phyloP scores from a whole-genome alignment of 202 grass and related monocot species.

The Carex sylvatica region DNA sequence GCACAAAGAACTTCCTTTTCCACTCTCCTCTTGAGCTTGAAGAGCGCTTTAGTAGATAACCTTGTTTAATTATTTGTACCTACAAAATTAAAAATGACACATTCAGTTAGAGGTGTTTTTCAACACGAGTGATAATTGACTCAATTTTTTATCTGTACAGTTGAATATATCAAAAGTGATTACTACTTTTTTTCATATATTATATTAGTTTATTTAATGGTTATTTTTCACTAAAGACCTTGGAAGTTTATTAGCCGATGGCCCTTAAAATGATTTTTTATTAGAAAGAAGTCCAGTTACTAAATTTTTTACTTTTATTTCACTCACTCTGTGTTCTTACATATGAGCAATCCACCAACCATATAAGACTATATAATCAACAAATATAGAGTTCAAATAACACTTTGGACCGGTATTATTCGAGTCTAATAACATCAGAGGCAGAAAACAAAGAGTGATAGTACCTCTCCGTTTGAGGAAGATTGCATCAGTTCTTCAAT shows the following conservation, averaged over 20 bases:
- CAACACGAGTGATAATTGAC: neutral
- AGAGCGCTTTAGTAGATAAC: constrained; percentile 86
- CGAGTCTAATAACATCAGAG: neutral
- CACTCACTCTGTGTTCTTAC: neutral
- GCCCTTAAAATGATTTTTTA: no score
- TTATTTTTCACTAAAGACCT: no score
- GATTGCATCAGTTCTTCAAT: constrained; percentile 96
- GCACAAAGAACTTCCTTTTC: constrained; percentile 92
- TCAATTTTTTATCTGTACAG: neutral
- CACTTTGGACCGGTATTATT: neutral
- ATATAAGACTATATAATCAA: neutral
- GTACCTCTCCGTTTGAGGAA: constrained; percentile 84
- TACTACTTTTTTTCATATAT: neutral
- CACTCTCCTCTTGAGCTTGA: constrained; percentile 79
- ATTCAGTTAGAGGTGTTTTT: neutral
- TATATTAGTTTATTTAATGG: no score
- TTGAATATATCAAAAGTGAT: neutral
- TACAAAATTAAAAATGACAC: constrained; percentile 36
- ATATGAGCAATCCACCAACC: neutral
- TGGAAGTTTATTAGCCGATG: no score
- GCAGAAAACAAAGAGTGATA: neutral
- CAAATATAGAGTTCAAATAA: neutral
- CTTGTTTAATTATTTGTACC: constrained; percentile 99
- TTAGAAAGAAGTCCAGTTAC: no score
- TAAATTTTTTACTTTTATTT: neutral